phyloP scores from a whole-genome alignment of 202 grass and related monocot genomes.

The Saccharum hybrid region DNA sequence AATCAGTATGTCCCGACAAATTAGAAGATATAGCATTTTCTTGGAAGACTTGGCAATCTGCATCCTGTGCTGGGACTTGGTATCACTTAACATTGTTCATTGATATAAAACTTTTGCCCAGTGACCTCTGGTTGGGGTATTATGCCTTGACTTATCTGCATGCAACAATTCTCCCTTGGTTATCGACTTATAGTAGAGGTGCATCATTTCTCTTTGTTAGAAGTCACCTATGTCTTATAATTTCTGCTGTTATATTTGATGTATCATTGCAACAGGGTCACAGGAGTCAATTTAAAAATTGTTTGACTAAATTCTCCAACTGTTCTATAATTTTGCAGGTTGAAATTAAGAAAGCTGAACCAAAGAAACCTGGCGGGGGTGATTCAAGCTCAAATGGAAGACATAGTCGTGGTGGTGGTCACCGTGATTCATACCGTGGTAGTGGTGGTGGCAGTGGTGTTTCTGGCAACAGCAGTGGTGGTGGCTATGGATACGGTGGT shows the following conservation, averaged over 20 bases:
- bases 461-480: constrained; percentile 41
- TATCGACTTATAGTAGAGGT: constrained; percentile 1
- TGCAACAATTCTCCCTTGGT: constrained; percentile 23
- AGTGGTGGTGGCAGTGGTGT: constrained; percentile 20
- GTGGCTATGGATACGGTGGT: constrained; percentile 65
- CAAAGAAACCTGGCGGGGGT: constrained; percentile 80
- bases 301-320: constrained; percentile 3
- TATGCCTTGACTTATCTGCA: not conserved
- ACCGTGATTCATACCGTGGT: constrained; percentile 52
- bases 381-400: constrained; percentile 66
- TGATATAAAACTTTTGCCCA: not conserved
- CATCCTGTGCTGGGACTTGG: not conserved
- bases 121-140: not conserved
- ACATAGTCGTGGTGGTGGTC: constrained; percentile 51
- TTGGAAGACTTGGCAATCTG: not conserved
- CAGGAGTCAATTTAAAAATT: not conserved
- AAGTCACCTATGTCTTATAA: not conserved
- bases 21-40: not conserved
- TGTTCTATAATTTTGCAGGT: constrained; percentile 66
- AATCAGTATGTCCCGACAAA: not conserved
- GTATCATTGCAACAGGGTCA: not conserved
- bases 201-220: constrained; percentile 27
- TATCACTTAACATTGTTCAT: not conserved
- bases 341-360: constrained; percentile 98
- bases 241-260: not conserved